Conservation (phyloP, 2,329 filamentous ascomycete genomes). For the Nannizziopsis arthrosporioides region DNA sequence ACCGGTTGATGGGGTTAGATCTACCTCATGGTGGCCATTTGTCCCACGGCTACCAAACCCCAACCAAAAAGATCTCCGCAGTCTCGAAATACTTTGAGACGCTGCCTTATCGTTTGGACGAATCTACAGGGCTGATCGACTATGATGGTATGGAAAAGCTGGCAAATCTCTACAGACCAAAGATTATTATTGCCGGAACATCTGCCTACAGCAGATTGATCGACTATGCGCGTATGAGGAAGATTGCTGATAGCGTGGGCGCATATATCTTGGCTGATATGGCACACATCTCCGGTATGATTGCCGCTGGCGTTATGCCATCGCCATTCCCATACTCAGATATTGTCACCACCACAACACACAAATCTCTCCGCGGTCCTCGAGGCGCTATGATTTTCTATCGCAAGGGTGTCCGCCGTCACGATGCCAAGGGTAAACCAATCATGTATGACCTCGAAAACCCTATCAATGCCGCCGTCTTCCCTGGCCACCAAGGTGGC, state of each 20-base stretch:
- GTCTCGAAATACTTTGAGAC: constrained; percentile 99
- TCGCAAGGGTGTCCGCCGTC: constrained; percentile 87
- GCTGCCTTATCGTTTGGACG: constrained; percentile 76
- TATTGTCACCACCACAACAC: constrained; percentile 94
- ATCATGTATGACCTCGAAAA: constrained; percentile 85
- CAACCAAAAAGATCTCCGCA: constrained; percentile 89
- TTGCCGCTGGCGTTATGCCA: constrained; percentile 84
- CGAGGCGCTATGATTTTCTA: constrained; percentile 99
- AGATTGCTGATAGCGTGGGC: constrained; percentile 86
- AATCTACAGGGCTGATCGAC: constrained; percentile 82
- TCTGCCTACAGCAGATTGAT: constrained; percentile 97
- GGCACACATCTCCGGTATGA: constrained; percentile 95
- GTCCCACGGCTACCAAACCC: constrained; percentile 95
- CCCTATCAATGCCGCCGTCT: constrained; percentile 97
- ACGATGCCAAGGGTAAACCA: constrained; percentile 86
- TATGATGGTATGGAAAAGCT: constrained; percentile 88
- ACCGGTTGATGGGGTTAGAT: constrained; percentile 92
- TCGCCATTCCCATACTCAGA: constrained; percentile 88
- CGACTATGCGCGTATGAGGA: constrained; percentile 90
- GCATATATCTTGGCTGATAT: constrained; percentile 96
- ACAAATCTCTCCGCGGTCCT: constrained; percentile 96
- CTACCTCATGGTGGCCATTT: constrained; percentile 89
- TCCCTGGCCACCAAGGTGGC: constrained; percentile 96
- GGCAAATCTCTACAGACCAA: constrained; percentile 83
- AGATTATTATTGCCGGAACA: constrained; percentile 90